Conservation (phyloP, 1,139 yeast genomes). For the Pichia sp. region DNA sequence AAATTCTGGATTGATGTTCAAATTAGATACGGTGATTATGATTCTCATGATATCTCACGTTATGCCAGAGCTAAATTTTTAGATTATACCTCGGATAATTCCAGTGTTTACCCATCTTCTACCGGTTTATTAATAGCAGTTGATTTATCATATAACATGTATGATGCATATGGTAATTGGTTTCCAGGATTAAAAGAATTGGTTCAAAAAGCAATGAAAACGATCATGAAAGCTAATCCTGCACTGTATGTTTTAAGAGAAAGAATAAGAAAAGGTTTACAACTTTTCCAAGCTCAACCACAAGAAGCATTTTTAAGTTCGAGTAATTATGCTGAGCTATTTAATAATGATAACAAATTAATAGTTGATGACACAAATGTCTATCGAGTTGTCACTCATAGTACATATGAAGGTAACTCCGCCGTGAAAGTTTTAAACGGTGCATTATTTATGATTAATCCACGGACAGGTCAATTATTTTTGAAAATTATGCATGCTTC, state of each 20-base stretch:
- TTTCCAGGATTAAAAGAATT: conserved; percentile 89
- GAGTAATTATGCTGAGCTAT: conserved; percentile 82
- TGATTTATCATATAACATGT: conserved; percentile 93
- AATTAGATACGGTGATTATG: conserved; percentile 93
- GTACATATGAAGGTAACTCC: conserved; percentile 87
- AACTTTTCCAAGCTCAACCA: conserved; percentile 88
- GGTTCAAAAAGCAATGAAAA: conserved; percentile 86
- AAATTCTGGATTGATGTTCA: conserved; percentile 96
- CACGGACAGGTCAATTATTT: conserved; percentile 83
- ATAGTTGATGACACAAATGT: conserved; percentile 92
- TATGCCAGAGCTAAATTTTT: conserved; percentile 89
- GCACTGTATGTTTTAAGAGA: conserved; percentile 89
- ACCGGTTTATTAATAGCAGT: conserved; percentile 88
- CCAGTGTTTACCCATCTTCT: conserved; percentile 85
- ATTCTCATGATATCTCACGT: conserved; percentile 92
- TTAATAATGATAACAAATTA: conserved; percentile 74
- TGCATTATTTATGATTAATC: conserved; percentile 82
- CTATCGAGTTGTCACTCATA: conserved; percentile 88
- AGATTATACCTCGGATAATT: conserved; percentile 86
- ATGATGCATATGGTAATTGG: conserved; percentile 97
- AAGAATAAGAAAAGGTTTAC: conserved; percentile 89
- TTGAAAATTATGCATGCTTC: conserved; percentile 88
- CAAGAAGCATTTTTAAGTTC: conserved; percentile 90
- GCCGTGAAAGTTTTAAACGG: conserved; percentile 95
- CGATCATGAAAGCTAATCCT: conserved; percentile 93